phyloP scores from a whole-genome alignment of 2,329 filamentous ascomycete genomes.

The Hypoxylon sp. region DNA sequence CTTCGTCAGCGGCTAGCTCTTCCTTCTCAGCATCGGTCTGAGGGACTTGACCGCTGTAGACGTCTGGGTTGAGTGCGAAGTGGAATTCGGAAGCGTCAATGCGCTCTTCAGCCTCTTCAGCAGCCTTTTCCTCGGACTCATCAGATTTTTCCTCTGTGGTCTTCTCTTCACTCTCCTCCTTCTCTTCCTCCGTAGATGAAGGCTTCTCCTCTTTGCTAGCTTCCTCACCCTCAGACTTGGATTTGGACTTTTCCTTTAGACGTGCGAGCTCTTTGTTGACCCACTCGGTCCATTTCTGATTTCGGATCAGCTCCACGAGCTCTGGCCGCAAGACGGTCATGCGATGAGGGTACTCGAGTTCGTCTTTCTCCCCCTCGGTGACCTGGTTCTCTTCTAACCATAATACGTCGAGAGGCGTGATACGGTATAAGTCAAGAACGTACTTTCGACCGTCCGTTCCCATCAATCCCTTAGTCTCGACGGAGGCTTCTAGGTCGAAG shows the following conservation, averaged over 20 bases:
- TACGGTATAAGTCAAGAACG: conserved; percentile 93
- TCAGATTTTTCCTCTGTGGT: conserved; percentile 41
- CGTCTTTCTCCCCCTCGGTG: conserved; percentile 53
- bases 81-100: conserved; percentile 89
- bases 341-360: conserved; percentile 81
- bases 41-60: conserved; percentile 90
- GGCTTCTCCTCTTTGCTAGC: conserved; percentile 5
- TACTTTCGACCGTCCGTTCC: conserved; percentile 97
- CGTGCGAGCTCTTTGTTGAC: conserved; percentile 79
- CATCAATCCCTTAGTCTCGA: conserved; percentile 97
- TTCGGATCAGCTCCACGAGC: conserved; percentile 85
- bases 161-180: conserved; percentile 31
- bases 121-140: conserved; percentile 44
- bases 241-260: conserved; percentile 51
- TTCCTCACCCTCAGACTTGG: conserved; percentile 48
- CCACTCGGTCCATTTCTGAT: conserved; percentile 88
- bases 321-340: conserved; percentile 96
- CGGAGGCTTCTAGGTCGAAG: conserved; percentile 91
- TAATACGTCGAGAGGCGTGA: conserved; percentile 87
- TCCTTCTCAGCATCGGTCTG: conserved; percentile 91
- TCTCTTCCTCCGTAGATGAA: neutral
- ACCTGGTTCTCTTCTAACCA: conserved; percentile 83
- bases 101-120: conserved; percentile 66
- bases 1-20: conserved; percentile 83
- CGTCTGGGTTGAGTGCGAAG: conserved; percentile 92